A percentile compares a stretch with the other conserved stretches of the same genome.
Conservation (phyloP, 2,329 filamentous ascomycete species). For the Fusarium nurragi region DNA sequence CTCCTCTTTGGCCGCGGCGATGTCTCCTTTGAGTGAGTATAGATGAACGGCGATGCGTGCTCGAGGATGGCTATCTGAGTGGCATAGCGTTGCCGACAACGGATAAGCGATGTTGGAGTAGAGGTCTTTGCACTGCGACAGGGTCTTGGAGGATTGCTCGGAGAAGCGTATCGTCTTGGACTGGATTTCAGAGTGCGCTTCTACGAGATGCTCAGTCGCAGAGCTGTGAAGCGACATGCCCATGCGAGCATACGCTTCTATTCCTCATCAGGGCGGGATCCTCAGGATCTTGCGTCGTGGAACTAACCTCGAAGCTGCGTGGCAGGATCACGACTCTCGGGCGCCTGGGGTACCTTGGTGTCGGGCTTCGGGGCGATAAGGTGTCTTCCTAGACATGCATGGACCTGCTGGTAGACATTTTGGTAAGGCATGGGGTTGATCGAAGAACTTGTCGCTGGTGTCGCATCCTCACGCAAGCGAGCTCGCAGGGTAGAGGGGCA, state of each 20-base stretch:
- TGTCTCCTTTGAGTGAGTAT: slow-evolving; percentile 28
- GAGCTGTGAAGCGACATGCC: slow-evolving; percentile 21
- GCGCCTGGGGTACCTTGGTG: neutral
- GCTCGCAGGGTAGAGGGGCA: slow-evolving; percentile 44
- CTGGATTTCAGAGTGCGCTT: slow-evolving; percentile 38
- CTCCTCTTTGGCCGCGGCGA: slow-evolving; percentile 39
- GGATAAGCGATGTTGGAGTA: slow-evolving; percentile 49
- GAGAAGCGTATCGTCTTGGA: slow-evolving; percentile 36
- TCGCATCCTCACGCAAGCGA: slow-evolving; percentile 43
- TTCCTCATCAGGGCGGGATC: neutral
- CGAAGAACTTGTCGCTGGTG: slow-evolving; percentile 8
- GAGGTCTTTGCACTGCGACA: slow-evolving; percentile 34
- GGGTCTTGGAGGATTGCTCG: slow-evolving; percentile 17
- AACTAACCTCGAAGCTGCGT: slow-evolving; percentile 37
- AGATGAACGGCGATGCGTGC: slow-evolving; percentile 45
- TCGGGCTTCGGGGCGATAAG: neutral
- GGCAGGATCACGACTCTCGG: neutral
- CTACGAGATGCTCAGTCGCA: slow-evolving; percentile 29
- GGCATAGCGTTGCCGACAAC: slow-evolving; percentile 47
- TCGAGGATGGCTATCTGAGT: slow-evolving; percentile 34
- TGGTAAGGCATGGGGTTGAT: slow-evolving; percentile 2
- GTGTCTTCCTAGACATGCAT: slow-evolving; percentile 26
- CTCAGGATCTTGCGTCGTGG: fast-evolving
- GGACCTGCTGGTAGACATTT: slow-evolving; percentile 42
- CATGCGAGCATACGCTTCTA: slow-evolving; percentile 41